Base-by-base conservation (phyloP, 2,329 filamentous ascomycete species). In the Pseudogymnoascus sp. region DNA sequence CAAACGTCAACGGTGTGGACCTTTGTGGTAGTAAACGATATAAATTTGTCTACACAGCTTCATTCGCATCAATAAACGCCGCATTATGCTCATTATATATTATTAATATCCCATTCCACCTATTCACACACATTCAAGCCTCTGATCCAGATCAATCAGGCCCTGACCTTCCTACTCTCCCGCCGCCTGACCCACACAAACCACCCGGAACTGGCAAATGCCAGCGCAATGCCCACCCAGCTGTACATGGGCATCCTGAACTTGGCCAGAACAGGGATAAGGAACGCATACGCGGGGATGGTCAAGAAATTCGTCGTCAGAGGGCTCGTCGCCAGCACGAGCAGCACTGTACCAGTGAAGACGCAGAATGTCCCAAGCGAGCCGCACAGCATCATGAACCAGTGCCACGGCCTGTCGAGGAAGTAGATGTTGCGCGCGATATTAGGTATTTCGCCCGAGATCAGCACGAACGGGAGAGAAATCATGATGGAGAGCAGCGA, bases 321-420 rank as follows among this genome's bases (percentile, higher is more conserved):
- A 2, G 81, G 81, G 63, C 75, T 78, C 3, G 80, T 82, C 1
- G 78, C 76, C 64, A 80, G 76, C 15, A 79, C 76, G 36, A 82
- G 70, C 13, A 81, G 69, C 59, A 82, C 71, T 1, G 77, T 79
- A n/a, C 74, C 71, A 2, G 73, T 74, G 64, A 82, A 81, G 4
- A 81, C 77, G 4, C 78, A 75, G 70, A 77, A 80, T 0, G 73
- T 76, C 3, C 77, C 78, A 5, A 80, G 68, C 1, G 78, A 78
- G 2, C 78, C 79, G 62, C 79, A 79, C 3, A 77, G 66, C 39
- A 79, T 77, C 75, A 82, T 78, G 42, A 82, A 71, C 80, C 80
- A 83, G 71, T 82, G 81, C 69, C 79, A 83, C 2, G 79, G 79
- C 0, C 82, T 78, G 63, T 83, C 80, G 9, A 83, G 74, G 70